These are phyloP conservation scores for Cryptosporidium sp. DNA, from an alignment of 169 alveolate genomes.

Conservation along the genomic window DNA sequence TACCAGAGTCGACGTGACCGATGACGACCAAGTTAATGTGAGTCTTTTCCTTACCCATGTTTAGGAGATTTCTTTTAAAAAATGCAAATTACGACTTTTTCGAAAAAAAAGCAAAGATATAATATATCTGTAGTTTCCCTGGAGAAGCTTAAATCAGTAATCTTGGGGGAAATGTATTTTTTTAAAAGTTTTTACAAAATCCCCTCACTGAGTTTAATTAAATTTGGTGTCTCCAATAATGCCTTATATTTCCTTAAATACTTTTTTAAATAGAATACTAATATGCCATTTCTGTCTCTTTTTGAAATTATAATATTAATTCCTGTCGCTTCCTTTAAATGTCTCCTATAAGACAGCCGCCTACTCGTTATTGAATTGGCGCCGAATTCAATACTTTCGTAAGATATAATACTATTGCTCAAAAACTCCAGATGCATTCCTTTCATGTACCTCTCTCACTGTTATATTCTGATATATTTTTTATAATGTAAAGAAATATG, in stretches of 20 bases:
- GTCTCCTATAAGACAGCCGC: slow-evolving; percentile 48
- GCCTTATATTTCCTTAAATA: not conserved
- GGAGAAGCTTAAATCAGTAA: not conserved
- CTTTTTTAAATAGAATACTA: not conserved
- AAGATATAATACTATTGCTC: not conserved
- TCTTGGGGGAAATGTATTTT: not conserved
- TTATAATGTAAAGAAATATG: no score
- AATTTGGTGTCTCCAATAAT: slow-evolving; percentile 1
- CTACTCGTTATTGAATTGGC: not conserved
- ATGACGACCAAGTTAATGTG: slow-evolving; percentile 94
- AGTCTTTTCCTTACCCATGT: slow-evolving; percentile 86
- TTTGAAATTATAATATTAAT: not conserved
- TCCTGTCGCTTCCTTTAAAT: slow-evolving; percentile 11
- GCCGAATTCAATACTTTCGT: not conserved
- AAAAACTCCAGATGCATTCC: no score
- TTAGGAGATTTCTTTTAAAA: slow-evolving; percentile 1
- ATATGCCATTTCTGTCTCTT: not conserved
- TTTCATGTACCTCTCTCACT: no score
- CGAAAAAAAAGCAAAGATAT: slow-evolving; percentile 11
- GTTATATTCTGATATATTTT: no score
- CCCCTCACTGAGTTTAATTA: slow-evolving; percentile 18
- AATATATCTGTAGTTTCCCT: not conserved
- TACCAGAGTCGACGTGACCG: slow-evolving; percentile 99
- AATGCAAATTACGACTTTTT: slow-evolving; percentile 5
- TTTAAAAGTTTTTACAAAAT: slow-evolving; percentile 2